A percentile compares a stretch with the other conserved stretches of the same genome.
Evolutionary conservation across 176 grass and related monocot genomes (phyloP).

Genomic region (Paspalum vaginatum): DNA sequence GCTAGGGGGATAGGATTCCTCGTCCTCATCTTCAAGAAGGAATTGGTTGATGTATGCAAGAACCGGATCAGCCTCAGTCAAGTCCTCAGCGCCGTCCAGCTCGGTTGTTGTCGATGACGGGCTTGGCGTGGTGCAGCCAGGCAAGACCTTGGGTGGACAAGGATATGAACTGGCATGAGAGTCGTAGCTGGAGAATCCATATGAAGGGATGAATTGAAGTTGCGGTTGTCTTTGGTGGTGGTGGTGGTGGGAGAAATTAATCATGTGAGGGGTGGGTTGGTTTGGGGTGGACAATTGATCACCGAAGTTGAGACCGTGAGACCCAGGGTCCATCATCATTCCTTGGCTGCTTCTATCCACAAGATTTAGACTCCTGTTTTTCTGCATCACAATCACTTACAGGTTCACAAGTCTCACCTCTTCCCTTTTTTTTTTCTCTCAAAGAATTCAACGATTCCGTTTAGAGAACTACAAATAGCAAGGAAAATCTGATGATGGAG

Average conservation of each 20-base stretch:
- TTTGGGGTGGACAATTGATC: constrained; percentile 15
- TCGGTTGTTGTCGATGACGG: constrained; percentile 42
- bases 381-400: not conserved
- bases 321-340: constrained; percentile 27
- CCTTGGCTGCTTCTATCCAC: not conserved
- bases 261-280: not conserved
- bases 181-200: constrained; percentile 15
- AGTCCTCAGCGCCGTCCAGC: constrained; percentile 29
- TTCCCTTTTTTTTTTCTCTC: not conserved
- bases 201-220: constrained; percentile 19
- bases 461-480: constrained; percentile 4
- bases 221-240: not conserved
- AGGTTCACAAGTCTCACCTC: not conserved
- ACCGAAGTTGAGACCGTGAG: constrained; percentile 30
- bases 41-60: constrained; percentile 65
- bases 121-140: constrained; percentile 37
- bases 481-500: not conserved
- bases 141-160: not conserved
- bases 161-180: constrained; percentile 1
- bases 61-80: constrained; percentile 37
- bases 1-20: constrained; percentile 1
- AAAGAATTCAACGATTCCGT: not conserved
- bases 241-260: constrained; percentile 32
- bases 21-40: constrained; percentile 50
- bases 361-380: not conserved